Evolutionary conservation across 345 rosid species (phyloP), one percentile per base, ranked within the genome.

Genomic region (Abelmoschus esculentus): DNA sequence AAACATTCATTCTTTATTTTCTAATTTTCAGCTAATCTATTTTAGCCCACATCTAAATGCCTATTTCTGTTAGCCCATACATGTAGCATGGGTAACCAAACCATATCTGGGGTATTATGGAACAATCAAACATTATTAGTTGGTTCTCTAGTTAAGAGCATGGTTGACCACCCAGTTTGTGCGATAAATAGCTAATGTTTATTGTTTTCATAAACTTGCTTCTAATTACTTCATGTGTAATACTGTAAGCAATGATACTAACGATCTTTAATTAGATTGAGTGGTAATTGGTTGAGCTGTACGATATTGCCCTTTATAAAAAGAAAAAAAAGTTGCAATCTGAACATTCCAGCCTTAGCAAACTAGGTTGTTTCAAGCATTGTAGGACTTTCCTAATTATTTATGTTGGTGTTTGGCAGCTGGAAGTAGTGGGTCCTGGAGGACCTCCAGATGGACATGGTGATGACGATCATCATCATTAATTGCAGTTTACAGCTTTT

Each of bases 351-450:
- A 31, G 22, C 13, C 65, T 12, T 14, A 22, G 19, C 19, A 15
- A 11, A 22, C 60, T 9, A 3, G 15, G 60, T 10, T 22, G 56
- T 26, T 22, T 22, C 60, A 10, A 22, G 60, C 31, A 56, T 22
- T 11, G 31, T 56, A 11, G 61, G 57, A 4, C 11, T 26, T 57
- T 57, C n/a, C n/a, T 26, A 28, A 57, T 13, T 57, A 28, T 28
- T 10, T 57, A 22, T 28, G 34, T 11, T 57, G 61, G 13, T 57
- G n/a, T 26, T 26, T 26, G n/a, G 34, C 36, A 57, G 60, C 15
- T 56, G 32, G n/a, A 56, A 56, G 60, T 56, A 10, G 60, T 56
- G 15, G 60, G 60, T 29, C 60, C 32, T 56, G 60, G 60, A 56
- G 60, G 60, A 26, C 32, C 60, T 22, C 60, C 60, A 10, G 60